phyloP scores from a whole-genome alignment of 1,139 yeast species.

The Scheffersomyces segobiensis region DNA sequence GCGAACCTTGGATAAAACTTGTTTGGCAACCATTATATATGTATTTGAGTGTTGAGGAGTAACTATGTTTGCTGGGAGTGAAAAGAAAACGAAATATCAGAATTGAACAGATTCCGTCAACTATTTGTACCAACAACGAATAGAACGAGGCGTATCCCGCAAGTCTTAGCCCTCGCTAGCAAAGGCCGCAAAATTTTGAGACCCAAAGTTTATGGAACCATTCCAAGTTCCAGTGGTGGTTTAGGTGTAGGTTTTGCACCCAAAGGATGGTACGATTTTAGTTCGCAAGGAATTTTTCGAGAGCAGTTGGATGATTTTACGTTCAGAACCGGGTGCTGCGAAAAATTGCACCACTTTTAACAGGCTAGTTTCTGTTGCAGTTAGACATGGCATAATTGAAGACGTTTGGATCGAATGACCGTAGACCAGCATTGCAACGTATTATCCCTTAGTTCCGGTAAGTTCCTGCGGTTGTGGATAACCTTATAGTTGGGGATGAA shows the following conservation, averaged over 20 bases:
- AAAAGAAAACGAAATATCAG: neutral
- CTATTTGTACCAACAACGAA: neutral
- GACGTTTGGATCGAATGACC: neutral
- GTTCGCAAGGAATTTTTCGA: neutral
- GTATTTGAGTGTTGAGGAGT: neutral
- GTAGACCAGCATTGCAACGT: neutral
- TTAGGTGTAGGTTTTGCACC: neutral
- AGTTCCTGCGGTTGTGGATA: neutral
- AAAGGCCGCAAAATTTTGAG: neutral
- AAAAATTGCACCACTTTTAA: neutral
- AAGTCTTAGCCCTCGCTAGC: neutral
- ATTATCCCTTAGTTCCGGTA: neutral
- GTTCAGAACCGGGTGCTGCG: neutral
- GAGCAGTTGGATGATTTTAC: neutral
- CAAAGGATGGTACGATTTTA: neutral
- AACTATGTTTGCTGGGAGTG: neutral
- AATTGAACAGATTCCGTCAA: neutral
- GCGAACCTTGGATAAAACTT: slow-evolving; percentile 1
- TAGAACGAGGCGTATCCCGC: neutral
- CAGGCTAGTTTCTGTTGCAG: neutral
- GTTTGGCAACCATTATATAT: neutral
- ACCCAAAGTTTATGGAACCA: neutral
- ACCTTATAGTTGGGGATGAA: neutral
- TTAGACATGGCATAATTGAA: neutral
- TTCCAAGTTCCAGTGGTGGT: neutral